Evolutionary conservation across 345 rosid genomes (phyloP).

Genomic region (Brassica carinata): DNA sequence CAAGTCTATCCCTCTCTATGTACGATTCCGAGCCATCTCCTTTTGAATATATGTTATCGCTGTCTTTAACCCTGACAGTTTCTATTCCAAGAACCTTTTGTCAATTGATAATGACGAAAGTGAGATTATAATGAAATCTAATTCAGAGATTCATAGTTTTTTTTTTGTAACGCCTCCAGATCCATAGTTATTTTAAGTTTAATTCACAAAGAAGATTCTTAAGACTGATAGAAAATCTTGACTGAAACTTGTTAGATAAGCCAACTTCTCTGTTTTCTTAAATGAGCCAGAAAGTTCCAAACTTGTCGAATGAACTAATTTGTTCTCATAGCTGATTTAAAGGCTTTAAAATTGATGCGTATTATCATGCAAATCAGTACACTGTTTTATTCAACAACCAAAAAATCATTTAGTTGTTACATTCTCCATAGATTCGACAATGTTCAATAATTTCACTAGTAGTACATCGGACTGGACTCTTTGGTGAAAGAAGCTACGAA

Average conservation of each 20-base stretch:
- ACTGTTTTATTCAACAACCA: background rate
- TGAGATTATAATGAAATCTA: background rate
- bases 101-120: background rate
- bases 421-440: conserved; percentile 3
- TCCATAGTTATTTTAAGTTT: background rate
- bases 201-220: background rate
- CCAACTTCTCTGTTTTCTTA: background rate
- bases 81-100: background rate
- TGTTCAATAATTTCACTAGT: background rate
- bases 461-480: conserved; percentile 13
- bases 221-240: background rate
- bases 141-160: too few relatives aligned
- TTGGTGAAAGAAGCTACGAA: background rate
- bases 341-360: background rate
- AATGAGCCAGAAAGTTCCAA: background rate
- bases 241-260: background rate
- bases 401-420: background rate
- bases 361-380: background rate
- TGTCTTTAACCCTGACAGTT: too few relatives aligned
- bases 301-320: background rate
- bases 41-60: background rate
- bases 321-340: background rate
- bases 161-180: too few relatives aligned
- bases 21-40: background rate
- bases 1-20: background rate